phyloP scores from a whole-genome alignment of 192 early-diverging fungal species.

The Pilobolus umbonatus region DNA sequence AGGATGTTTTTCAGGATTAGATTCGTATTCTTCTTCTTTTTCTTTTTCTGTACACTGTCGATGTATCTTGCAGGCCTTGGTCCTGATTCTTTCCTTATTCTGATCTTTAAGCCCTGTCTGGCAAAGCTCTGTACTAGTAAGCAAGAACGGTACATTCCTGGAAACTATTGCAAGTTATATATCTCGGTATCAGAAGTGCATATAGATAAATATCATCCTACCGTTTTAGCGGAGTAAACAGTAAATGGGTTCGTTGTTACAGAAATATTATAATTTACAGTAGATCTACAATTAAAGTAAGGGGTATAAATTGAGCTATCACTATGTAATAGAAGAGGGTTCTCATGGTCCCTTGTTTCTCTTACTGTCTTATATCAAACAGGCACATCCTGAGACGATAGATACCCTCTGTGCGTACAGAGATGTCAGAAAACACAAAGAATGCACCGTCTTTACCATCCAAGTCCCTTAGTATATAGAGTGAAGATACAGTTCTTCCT shows the following conservation, averaged over 20 bases:
- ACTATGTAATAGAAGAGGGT: too few species aligned
- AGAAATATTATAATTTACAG: conserved; percentile 78
- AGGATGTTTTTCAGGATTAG: neutral
- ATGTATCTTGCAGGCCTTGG: conserved; percentile 14
- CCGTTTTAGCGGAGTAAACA: conserved; percentile 87
- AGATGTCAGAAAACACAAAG: conserved; percentile 94
- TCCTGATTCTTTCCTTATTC: conserved; percentile 78
- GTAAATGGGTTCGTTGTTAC: conserved; percentile 74
- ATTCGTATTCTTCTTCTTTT: neutral
- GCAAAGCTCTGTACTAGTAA: conserved; percentile 82
- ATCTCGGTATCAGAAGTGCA: neutral
- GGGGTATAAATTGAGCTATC: too few species aligned
- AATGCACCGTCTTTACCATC: conserved; percentile 81
- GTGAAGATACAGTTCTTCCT: conserved; percentile 85
- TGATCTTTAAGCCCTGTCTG: conserved; percentile 90
- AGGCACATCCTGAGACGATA: conserved; percentile 77
- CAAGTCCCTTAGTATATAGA: conserved; percentile 79
- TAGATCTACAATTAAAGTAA: conserved; percentile 25
- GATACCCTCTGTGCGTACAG: conserved; percentile 84
- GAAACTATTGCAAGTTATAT: conserved; percentile 25
- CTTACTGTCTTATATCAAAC: conserved; percentile 78
- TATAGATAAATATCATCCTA: neutral
- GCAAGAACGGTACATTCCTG: conserved; percentile 63
- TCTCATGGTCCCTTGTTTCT: too few species aligned
- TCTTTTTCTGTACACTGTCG: neutral